Base-by-base conservation (phyloP, 2,329 filamentous ascomycete genomes). In the Plenodomus tracheiphilus region DNA sequence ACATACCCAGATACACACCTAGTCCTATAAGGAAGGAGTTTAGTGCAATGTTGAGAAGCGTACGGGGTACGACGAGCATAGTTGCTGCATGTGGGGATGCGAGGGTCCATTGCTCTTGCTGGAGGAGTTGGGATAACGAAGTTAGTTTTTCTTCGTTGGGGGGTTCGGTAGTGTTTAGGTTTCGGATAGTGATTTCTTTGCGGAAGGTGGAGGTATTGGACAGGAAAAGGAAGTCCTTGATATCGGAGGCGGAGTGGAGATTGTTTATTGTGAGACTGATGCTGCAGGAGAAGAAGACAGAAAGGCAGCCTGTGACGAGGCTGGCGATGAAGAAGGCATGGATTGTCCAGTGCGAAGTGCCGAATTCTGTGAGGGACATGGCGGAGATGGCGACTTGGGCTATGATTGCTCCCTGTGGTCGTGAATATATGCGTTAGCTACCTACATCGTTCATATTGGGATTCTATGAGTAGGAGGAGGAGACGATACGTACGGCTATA, bases 361-460 rank as follows among this genome's bases (percentile, higher is more conserved):
- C 35, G 16, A 60, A 17, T 3, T 25, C 16, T 1, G 37, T 39
- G n/a, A 60, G 41, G 1, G 45, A 50, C 1, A 58, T 25, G 8
- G 47, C 48, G 16, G 57, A 50, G 16, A 60, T 54, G 32, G 54
- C 57, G 5, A 60, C 49, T 47, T 60, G 57, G 2, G 52, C 54
- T n/a, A 56, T 45, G 34, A 60, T 60, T 11, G 54, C 57, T 15
- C 45, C 57, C 57, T 60, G 28, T 10, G n/a, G 22, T 25, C 6
- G 5, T n/a, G 36, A 17, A 46, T 41, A 35, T 3, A 32, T 22
- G 4, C 10, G 37, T 10, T 41, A 13, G 16, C 13, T 21, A 34
- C 4, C 25, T 35, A 32, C 20, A 5, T n/a, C 8, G 22, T 13
- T 3, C 6, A 17, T 13, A n/a, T n/a, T n/a, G n/a, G n/a, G 8